Base-by-base conservation (phyloP, 176 grass and related monocot genomes). In the Zoysia pacifica region DNA sequence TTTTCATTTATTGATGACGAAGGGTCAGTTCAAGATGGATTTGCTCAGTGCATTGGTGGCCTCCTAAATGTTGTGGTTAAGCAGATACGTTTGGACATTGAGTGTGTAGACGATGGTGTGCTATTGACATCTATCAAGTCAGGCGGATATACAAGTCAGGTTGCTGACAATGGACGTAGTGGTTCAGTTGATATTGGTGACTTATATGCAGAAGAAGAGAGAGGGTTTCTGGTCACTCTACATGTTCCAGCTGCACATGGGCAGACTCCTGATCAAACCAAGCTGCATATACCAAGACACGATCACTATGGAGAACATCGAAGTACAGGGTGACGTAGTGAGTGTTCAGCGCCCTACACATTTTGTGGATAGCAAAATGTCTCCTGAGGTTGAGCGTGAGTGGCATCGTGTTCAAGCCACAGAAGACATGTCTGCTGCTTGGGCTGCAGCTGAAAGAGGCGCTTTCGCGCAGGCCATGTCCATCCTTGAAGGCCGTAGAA, bases 1-100 rank as follows among this genome's bases (percentile, higher is more conserved):
- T 98, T 98, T 62, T 98, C 95, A 14, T 98, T 89, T 73, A 94
- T 98, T 8, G 92, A 98, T 49, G 80, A 83, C 0, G 90, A 93
- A 77, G 86, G 70, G 16, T 85, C 88, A 7, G 92, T 98, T 45
- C 95, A 94, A 74, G 88, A 98, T 60, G 92, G 80, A 42, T 98
- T 94, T 87, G 95, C 95, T 49, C 95, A 93, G 70, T 97, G 95
- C 80, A 94, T 97, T 36, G 95, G 95, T 48, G 95, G 95, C 13
- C 91, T 97, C 62, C 83, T 98, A 20, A 98, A 88, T 53, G 92
- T 98, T 61, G 86, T 94, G 19, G 78, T 83, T 39, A 91, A 94
- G 80, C 87, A 84, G 48, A 91, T 94, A 88, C 35, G 7, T 19
- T 20, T 98, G 55, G 11, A 14, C 15, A 80, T 98, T 42, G 85